Evolutionary conservation across 169 alveolate genomes (phyloP).

Genomic region (Cryptosporidium baileyi): DNA sequence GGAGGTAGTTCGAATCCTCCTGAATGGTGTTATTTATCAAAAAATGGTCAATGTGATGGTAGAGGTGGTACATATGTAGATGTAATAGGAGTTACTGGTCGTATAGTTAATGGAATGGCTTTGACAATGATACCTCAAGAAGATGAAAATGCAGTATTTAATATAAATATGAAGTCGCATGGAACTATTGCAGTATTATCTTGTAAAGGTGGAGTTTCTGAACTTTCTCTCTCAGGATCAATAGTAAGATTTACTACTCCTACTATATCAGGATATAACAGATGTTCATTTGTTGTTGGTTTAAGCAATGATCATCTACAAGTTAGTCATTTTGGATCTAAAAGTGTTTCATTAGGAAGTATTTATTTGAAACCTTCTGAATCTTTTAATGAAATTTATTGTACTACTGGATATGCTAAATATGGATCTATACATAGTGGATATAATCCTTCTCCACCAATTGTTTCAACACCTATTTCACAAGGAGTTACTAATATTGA

Average conservation of each 20-base stretch:
- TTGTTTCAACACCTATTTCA: slow-evolving; percentile 27
- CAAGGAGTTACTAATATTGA: slow-evolving; percentile 35
- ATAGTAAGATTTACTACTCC: slow-evolving; percentile 12
- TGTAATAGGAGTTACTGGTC: neutral
- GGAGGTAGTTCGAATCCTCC: slow-evolving; percentile 2
- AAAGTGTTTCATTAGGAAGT: slow-evolving; percentile 27
- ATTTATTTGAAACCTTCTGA: neutral
- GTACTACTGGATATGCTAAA: neutral
- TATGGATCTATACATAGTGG: slow-evolving; percentile 4
- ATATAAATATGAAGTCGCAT: neutral
- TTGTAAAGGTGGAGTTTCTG: slow-evolving; percentile 37
- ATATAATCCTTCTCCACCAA: slow-evolving; percentile 33
- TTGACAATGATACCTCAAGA: slow-evolving; percentile 17
- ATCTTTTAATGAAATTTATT: slow-evolving; percentile 12
- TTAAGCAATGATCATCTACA: slow-evolving; percentile 1
- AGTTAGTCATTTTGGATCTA: slow-evolving; percentile 46
- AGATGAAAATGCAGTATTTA: neutral
- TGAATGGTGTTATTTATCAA: slow-evolving; percentile 30
- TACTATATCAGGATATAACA: slow-evolving; percentile 2
- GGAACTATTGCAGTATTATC: neutral
- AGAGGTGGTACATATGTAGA: slow-evolving; percentile 27
- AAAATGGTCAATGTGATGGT: neutral
- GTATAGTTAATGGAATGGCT: slow-evolving; percentile 55
- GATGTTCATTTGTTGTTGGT: slow-evolving; percentile 37
- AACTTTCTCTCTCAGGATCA: neutral